Evolutionary conservation across 2,329 filamentous ascomycete species (phyloP), one percentile per base, ranked within the genome.

Genomic region (Diaporthe destruens): DNA sequence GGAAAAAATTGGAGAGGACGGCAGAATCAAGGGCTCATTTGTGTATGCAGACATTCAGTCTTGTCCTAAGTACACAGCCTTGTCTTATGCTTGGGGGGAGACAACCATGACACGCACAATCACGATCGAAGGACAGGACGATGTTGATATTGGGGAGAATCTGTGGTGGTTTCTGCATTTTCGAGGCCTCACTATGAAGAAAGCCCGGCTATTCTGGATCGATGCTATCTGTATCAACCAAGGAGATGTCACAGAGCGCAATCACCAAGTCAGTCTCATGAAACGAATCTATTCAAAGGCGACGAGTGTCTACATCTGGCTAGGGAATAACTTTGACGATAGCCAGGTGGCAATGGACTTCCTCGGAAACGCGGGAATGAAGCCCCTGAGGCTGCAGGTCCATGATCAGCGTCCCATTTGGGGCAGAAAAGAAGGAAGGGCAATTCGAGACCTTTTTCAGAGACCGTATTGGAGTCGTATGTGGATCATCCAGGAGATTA

Each of bases 401-500:
- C n/a, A 51, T 34, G 61, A 36, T 18, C 2, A 20, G 18, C 29
- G 44, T 3, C 29, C 29, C 0, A 51, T 65, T 11, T 65, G 61
- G 61, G 32, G 7, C 29, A 39, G 1, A 2, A 2, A 18, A 25
- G 44, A 39, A n/a, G 61, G 61, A 3, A 51, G 51, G 2, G 44
- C 61, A 7, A 51, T 65, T 8, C 20, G 61, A 3, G 61, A 65
- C 16, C 44, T 65, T 3, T 65, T 47, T 3, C 20, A 49, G 4
- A 47, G 54, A 6, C 66, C 66, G 5, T 56, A 69, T n/a, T 69
- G 66, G 66, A 36, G 25, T 18, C 39, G 66, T 12, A 56, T 69
- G 36, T 69, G 66, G 66, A 57, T 69, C 7, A 69, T 69, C 3
- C 66, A 69, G 39, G 66, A 69, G 53, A 69, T 69, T 25, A 55